Base-by-base conservation (phyloP, 2,329 filamentous ascomycete genomes). In the Epichloe coenophiala region DNA sequence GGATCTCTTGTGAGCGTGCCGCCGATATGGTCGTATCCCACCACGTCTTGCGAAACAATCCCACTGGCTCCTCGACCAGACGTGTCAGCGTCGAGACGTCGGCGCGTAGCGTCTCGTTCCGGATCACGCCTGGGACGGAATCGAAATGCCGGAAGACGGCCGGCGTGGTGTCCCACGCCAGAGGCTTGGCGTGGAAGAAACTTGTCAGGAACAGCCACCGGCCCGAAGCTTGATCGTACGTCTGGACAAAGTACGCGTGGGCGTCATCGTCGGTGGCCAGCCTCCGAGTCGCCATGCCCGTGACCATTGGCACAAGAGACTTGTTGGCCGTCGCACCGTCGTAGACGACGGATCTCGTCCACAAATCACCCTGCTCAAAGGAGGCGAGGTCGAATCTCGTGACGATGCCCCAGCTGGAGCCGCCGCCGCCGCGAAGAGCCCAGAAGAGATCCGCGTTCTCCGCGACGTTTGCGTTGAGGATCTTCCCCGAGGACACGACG, bases 371-470 rank as follows among this genome's bases (percentile, higher is more conserved):
- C 13, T 63, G 65, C 1, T 63, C 59, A 44, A 67, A 64, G 0
- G 68, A 68, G 12, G 60, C 60, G 13, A 74, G 58, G 21, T 70
- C 65, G 60, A 80, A 69, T 9, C 72, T 72, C 9, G 71, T 66
- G 4, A 81, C 74, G 4, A 81, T 66, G n/a, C 72, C 78, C 54
- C 76, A 81, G 45, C 72, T 80, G 36, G 75, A 76, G 2, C 76
- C 74, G 2, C 76, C 74, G 1, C 77, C 75, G 17, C 76, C 76
- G 38, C 69, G 66, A 1, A 80, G 65, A 2, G 76, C 78, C 74
- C 76, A 80, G 62, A 74, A 80, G 1, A 82, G 65, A 50, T 80
- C 76, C 0, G 66, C 51, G 35, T 79, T 36, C 67, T 19, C 2
- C 62, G 60, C 3, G 59, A 60, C 44, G 27, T 5, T 63, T 69